phyloP scores from a whole-genome alignment of 179 eudicot genomes.

The Drosera spatulata region DNA sequence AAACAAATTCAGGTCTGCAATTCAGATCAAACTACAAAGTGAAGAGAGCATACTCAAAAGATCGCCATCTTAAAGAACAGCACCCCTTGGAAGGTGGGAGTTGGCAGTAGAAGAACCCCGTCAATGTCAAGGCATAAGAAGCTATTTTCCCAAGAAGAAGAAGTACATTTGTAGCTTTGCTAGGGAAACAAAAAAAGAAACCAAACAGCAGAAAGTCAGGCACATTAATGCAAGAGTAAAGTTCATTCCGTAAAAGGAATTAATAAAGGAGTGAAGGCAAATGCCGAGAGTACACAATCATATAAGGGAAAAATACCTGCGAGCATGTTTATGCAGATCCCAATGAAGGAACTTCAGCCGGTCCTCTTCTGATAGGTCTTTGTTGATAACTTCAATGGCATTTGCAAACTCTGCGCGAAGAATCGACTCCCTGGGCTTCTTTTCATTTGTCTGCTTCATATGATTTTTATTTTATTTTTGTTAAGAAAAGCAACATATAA shows the following conservation, averaged over 20 bases:
- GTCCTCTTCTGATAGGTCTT: slow-evolving; percentile 60
- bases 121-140: slow-evolving; percentile 65
- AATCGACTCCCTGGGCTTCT: slow-evolving; percentile 88
- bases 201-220: slow-evolving; percentile 1
- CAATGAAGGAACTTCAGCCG: slow-evolving; percentile 80
- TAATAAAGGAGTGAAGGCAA: too few relatives aligned
- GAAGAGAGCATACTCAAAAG: slow-evolving; percentile 37
- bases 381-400: slow-evolving; percentile 77
- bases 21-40: slow-evolving; percentile 2
- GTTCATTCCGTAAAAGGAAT: too few relatives aligned
- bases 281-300: slow-evolving; percentile 1
- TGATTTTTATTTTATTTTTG: slow-evolving; percentile 1
- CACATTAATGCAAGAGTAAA: too few relatives aligned
- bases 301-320: slow-evolving; percentile 30
- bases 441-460: slow-evolving; percentile 57
- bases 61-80: slow-evolving; percentile 20
- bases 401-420: slow-evolving; percentile 87
- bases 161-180: slow-evolving; percentile 66
- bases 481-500: not conserved
- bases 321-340: slow-evolving; percentile 79
- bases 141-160: slow-evolving; percentile 65
- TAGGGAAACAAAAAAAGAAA: slow-evolving; percentile 15
- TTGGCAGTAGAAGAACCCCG: slow-evolving; percentile 79
- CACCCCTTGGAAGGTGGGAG: slow-evolving; percentile 31
- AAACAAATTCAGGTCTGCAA: not conserved